A percentile compares a stretch with the other conserved stretches of the same genome.
Conservation (phyloP, 129 eudicot genomes). For the Gnaphalium uliginosum region DNA sequence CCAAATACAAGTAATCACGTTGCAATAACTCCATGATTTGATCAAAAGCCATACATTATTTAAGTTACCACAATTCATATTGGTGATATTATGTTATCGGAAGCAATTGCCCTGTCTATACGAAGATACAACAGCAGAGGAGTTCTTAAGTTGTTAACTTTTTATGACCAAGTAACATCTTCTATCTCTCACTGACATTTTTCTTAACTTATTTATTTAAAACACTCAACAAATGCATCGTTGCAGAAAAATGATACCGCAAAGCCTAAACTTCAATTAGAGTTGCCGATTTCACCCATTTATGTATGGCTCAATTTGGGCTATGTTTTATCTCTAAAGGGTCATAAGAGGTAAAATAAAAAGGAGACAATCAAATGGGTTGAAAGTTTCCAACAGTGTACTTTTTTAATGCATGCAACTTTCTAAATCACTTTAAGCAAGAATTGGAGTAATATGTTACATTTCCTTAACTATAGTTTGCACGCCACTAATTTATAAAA, state of each 20-base stretch:
- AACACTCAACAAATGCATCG: background rate
- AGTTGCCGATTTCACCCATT: background rate
- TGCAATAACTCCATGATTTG: background rate
- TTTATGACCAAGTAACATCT: background rate
- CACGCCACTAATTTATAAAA: too few species aligned
- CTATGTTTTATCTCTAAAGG: background rate
- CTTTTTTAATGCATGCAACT: background rate
- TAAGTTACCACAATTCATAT: background rate
- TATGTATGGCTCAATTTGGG: background rate
- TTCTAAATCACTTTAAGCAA: slow-evolving; percentile 1
- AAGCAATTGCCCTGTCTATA: background rate
- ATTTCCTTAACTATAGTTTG: background rate
- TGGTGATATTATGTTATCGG: background rate
- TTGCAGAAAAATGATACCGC: background rate
- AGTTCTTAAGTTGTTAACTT: background rate
- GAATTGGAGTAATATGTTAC: background rate
- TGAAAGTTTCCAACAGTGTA: background rate
- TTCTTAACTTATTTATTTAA: background rate
- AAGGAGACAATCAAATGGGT: background rate
- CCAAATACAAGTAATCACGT: background rate
- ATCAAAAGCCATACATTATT: background rate
- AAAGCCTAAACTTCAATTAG: background rate
- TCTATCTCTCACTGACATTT: background rate
- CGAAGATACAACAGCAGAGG: background rate
- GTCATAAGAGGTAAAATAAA: background rate